These are phyloP conservation scores for Ampelocalamus luodianensis DNA, from an alignment of 176 grass and related monocot genomes.

Conservation along the genomic window DNA sequence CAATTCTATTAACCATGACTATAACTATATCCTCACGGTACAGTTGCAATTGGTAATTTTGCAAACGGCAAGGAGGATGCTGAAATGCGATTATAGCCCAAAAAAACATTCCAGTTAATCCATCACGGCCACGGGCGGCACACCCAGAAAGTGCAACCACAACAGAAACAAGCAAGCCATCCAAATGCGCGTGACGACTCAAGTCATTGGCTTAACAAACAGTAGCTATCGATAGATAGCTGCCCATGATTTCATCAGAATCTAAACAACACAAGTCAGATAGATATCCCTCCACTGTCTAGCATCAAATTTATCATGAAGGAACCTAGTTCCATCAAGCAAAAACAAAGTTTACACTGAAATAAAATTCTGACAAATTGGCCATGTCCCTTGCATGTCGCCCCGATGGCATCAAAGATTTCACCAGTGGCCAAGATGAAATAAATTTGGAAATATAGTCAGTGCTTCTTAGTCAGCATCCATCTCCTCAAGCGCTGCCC, in stretches of 20 bases:
- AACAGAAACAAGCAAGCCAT: background rate
- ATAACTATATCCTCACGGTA: background rate
- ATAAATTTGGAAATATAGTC: background rate
- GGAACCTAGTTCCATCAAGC: background rate
- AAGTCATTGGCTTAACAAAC: background rate
- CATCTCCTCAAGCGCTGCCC: conserved; percentile 80
- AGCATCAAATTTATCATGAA: conserved; percentile 25
- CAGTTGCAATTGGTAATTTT: background rate
- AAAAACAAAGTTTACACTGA: background rate
- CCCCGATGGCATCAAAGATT: conserved; percentile 20
- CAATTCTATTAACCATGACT: no score
- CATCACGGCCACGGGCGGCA: background rate
- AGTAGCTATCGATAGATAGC: background rate
- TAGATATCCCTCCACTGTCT: background rate
- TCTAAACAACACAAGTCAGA: background rate
- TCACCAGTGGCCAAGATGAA: conserved; percentile 15
- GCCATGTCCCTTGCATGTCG: background rate
- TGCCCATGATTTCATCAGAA: background rate
- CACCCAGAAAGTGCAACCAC: background rate
- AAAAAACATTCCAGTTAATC: background rate
- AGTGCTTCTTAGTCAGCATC: conserved; percentile 64
- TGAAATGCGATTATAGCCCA: background rate
- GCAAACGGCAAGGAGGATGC: background rate
- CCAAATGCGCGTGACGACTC: background rate
- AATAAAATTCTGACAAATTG: conserved; percentile 29